phyloP scores from a whole-genome alignment of 1,139 yeast genomes.

The Scheffersomyces cryptocercus region DNA sequence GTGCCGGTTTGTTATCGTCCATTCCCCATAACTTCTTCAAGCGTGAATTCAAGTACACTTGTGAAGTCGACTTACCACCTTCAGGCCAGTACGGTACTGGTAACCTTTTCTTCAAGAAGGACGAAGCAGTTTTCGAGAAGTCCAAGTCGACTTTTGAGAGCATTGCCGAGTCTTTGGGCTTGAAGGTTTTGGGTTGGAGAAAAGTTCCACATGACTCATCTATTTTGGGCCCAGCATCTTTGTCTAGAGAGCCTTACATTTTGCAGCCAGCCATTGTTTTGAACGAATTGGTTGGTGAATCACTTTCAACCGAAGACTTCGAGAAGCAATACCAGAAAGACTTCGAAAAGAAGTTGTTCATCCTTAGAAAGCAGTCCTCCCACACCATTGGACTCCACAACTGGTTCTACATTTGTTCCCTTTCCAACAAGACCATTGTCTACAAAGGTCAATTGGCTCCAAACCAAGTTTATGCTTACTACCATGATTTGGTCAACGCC shows the following conservation, averaged over 20 bases:
- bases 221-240: constrained; percentile 91
- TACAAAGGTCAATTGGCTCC: constrained; percentile 98
- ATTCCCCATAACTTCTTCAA: constrained; percentile 85
- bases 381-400: constrained; percentile 91
- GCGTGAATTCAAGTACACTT: constrained; percentile 76
- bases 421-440: constrained; percentile 85
- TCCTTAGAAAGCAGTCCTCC: constrained; percentile 85
- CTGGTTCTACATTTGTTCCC: constrained; percentile 96
- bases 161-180: constrained; percentile 73
- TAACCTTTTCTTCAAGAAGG: constrained; percentile 86
- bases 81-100: constrained; percentile 94
- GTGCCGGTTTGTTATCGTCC: constrained; percentile 95
- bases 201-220: constrained; percentile 93
- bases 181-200: constrained; percentile 92
- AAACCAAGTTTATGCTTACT: constrained; percentile 90
- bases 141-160: constrained; percentile 77
- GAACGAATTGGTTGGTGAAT: constrained; percentile 46
- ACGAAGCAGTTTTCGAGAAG: constrained; percentile 62
- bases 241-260: constrained; percentile 88
- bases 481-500: constrained; percentile 88
- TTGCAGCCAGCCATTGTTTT: constrained; percentile 87
- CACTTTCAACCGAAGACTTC: constrained; percentile 51
- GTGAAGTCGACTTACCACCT: constrained; percentile 62
- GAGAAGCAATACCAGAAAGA: constrained; percentile 57
- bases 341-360: constrained; percentile 82